phyloP scores from a whole-genome alignment of 805 yeast species.

The Myxozyma udenii region DNA sequence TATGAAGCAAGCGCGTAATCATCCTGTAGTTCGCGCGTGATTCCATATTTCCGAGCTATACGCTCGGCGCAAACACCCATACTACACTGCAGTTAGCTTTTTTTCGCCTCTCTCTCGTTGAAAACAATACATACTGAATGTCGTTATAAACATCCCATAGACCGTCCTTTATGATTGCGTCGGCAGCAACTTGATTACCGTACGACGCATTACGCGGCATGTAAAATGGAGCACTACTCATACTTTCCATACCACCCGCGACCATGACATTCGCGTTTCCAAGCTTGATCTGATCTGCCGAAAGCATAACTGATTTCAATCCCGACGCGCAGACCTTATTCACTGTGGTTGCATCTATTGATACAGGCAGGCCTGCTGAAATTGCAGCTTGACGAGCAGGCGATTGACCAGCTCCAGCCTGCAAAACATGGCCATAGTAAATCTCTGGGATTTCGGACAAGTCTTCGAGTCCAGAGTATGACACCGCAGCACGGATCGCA shows the following conservation, averaged over 20 bases:
- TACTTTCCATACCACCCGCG: constrained; percentile 97
- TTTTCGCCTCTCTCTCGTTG: too few species aligned
- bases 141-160: constrained; percentile 82
- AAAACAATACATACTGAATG: constrained; percentile 33
- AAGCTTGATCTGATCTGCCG: constrained; percentile 81
- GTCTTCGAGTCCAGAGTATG: constrained; percentile 34
- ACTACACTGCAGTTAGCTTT: constrained; percentile 35
- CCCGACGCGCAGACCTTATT: constrained; percentile 99
- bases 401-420: constrained; percentile 93
- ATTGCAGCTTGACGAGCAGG: constrained; percentile 99
- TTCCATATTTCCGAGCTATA: constrained; percentile 73
- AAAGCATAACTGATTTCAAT: constrained; percentile 82
- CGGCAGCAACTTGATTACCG: constrained; percentile 55
- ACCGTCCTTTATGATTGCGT: constrained; percentile 73
- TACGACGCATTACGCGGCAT: constrained; percentile 40
- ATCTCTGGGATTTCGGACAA: constrained; percentile 68
- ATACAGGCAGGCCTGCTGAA: constrained; percentile 77
- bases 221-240: constrained; percentile 91
- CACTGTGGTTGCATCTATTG: constrained; percentile 80
- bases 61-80: constrained; percentile 97
- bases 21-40: constrained; percentile 84
- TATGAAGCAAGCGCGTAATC: constrained; percentile 76
- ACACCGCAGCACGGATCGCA: constrained; percentile 82
- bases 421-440: constrained; percentile 85
- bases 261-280: constrained; percentile 90